These are phyloP conservation scores for Paspalum notatum DNA, from an alignment of 176 grass and related monocot genomes.

Conservation along the genomic window DNA sequence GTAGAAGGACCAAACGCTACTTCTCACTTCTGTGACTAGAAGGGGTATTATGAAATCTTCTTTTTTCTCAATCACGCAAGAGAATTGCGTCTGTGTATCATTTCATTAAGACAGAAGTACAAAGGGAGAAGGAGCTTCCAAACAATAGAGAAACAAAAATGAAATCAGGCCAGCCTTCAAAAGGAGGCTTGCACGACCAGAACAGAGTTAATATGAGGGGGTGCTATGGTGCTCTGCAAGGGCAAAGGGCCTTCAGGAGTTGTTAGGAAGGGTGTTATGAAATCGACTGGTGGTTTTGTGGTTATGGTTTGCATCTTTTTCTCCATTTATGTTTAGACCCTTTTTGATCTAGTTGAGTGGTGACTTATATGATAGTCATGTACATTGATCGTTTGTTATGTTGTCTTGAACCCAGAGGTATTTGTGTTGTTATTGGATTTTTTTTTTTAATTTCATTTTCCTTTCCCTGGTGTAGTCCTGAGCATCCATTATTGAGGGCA, in stretches of 20 bases:
- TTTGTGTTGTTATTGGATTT: conserved; percentile 6
- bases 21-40: neutral
- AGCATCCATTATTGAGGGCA: conserved; percentile 82
- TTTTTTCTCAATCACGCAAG: too few relatives aligned
- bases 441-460: conserved; percentile 30
- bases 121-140: too few relatives aligned
- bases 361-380: conserved; percentile 22
- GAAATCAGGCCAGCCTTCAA: too few relatives aligned
- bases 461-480: conserved; percentile 69
- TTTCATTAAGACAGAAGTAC: too few relatives aligned
- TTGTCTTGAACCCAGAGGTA: conserved; percentile 17
- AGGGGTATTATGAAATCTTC: neutral
- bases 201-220: too few relatives aligned
- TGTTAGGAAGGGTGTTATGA: too few relatives aligned
- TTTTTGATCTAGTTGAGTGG: neutral
- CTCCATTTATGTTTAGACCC: conserved; percentile 21
- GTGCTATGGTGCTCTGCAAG: too few relatives aligned
- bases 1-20: neutral
- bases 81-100: too few relatives aligned
- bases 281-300: neutral
- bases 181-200: too few relatives aligned
- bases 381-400: conserved; percentile 27
- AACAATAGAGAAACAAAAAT: too few relatives aligned
- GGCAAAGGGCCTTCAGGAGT: too few relatives aligned
- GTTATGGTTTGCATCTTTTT: conserved; percentile 28